Conservation (phyloP, 441 rosid species). For the Erysimum cheiri region DNA sequence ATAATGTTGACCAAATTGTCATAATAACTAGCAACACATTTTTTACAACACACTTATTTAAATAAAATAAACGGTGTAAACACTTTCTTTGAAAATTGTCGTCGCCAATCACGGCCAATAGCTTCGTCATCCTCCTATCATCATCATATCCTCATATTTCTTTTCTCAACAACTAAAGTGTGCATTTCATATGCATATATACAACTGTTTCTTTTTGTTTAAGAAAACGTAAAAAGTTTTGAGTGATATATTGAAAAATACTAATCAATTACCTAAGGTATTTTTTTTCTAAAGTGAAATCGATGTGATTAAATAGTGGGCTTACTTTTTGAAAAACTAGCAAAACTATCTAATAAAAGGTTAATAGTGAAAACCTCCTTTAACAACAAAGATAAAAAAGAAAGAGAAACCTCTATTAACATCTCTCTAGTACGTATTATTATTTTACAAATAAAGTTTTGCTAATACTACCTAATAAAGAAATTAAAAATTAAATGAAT, state of each 20-base stretch:
- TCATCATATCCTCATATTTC: conserved; percentile 14
- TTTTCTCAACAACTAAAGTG: conserved; percentile 43
- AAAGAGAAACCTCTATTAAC: neutral
- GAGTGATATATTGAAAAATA: neutral
- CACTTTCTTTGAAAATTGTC: conserved; percentile 10
- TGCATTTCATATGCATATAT: conserved; percentile 16
- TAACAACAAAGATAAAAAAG: neutral
- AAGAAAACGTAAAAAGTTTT: neutral
- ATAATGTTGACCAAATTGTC: conserved; percentile 40
- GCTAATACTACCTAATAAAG: neutral
- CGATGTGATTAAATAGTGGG: neutral
- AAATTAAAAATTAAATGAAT: neutral
- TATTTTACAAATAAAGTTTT: conserved; percentile 2
- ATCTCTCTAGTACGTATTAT: neutral
- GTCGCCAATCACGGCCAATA: conserved; percentile 38
- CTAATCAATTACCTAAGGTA: neutral
- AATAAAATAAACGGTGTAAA: conserved; percentile 11
- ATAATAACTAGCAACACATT: conserved; percentile 31
- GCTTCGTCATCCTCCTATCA: conserved; percentile 36
- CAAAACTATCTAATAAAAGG: neutral
- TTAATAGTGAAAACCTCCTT: neutral
- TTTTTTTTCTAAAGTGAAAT: neutral
- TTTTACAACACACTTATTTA: conserved; percentile 1
- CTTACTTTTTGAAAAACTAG: conserved; percentile 3
- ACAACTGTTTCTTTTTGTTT: conserved; percentile 16